These are phyloP conservation scores for Hamamelis virginiana DNA, from an alignment of 164 flowering plant genomes.

Conservation along the genomic window DNA sequence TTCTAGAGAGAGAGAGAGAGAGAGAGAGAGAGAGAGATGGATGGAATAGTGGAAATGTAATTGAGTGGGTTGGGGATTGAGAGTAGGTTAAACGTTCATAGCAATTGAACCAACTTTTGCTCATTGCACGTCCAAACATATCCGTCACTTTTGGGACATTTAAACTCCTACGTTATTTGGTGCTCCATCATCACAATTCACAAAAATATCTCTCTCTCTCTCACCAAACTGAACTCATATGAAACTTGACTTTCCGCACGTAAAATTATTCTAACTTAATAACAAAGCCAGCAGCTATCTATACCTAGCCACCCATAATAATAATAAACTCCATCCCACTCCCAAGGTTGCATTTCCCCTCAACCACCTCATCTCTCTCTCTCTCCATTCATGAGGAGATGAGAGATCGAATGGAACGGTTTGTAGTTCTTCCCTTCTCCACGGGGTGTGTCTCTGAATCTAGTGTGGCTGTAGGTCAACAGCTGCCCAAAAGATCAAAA, in stretches of 20 bases:
- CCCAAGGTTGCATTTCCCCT: slow-evolving; percentile 8
- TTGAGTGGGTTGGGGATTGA: neutral
- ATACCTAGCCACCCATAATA: slow-evolving; percentile 18
- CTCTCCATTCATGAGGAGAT: slow-evolving; percentile 21
- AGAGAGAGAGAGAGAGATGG: neutral
- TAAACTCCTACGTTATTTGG: neutral
- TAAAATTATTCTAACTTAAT: slow-evolving; percentile 47
- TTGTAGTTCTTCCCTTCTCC: slow-evolving; percentile 31
- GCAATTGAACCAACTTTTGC: slow-evolving; percentile 17
- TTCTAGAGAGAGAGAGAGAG: neutral
- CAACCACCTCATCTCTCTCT: slow-evolving; percentile 7
- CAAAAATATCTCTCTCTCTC: slow-evolving; percentile 26
- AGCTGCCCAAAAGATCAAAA: slow-evolving; percentile 20
- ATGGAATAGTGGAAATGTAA: no score
- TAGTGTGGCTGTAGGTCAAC: slow-evolving; percentile 25
- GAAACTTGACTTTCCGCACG: slow-evolving; percentile 19
- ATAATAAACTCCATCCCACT: slow-evolving; percentile 31
- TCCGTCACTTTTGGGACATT: neutral
- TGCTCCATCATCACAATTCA: no score
- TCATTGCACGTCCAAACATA: slow-evolving; percentile 12
- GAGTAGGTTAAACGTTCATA: slow-evolving; percentile 26
- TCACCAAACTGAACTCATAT: slow-evolving; percentile 37
- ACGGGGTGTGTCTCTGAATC: slow-evolving; percentile 35
- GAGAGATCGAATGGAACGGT: slow-evolving; percentile 14
- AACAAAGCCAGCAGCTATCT: slow-evolving; percentile 42